A percentile compares a stretch with the other conserved stretches of the same genome.
Conservation (phyloP, 2,329 filamentous ascomycete genomes). For the Talaromyces sp. region DNA sequence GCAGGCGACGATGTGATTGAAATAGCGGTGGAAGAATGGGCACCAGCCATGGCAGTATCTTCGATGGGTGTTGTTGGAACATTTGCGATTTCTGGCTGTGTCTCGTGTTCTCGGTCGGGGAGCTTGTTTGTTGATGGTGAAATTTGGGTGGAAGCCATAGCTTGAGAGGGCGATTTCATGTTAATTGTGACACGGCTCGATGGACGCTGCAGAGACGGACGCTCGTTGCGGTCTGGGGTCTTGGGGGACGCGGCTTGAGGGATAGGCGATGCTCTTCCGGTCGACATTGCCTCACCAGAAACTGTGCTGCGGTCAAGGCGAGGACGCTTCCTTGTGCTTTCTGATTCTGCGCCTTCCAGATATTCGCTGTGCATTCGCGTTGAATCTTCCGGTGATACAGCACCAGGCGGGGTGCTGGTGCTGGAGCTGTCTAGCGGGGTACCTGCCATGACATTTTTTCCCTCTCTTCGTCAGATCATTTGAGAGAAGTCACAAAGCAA, state of each 20-base stretch:
- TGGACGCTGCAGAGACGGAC: conserved; percentile 26
- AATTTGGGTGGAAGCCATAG: background rate
- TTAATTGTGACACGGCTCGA: conserved; percentile 45
- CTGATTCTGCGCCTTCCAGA: conserved; percentile 36
- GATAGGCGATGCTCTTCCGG: conserved; percentile 15
- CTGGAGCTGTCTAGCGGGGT: conserved; percentile 41
- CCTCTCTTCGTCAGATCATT: conserved; percentile 9
- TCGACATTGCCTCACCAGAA: conserved; percentile 27
- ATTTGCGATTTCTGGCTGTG: conserved; percentile 12
- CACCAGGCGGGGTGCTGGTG: conserved; percentile 36
- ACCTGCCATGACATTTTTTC: conserved; percentile 42
- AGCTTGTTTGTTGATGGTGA: conserved; percentile 6
- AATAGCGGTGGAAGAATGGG: conserved; percentile 24
- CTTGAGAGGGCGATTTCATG: conserved; percentile 31
- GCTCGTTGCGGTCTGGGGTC: conserved; percentile 17
- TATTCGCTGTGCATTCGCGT: conserved; percentile 24
- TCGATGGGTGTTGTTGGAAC: conserved; percentile 6
- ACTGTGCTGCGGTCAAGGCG: conserved; percentile 41
- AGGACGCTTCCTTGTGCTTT: conserved; percentile 41
- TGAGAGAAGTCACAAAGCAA: background rate
- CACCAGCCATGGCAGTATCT: conserved; percentile 14
- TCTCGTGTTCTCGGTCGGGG: conserved; percentile 7
- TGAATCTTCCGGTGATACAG: conserved; percentile 23
- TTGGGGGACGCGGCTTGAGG: conserved; percentile 22
- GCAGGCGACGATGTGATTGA: conserved; percentile 40